These are phyloP conservation scores for Acmispon strigosus DNA, from an alignment of 306 rosid species.

Conservation along the genomic window DNA sequence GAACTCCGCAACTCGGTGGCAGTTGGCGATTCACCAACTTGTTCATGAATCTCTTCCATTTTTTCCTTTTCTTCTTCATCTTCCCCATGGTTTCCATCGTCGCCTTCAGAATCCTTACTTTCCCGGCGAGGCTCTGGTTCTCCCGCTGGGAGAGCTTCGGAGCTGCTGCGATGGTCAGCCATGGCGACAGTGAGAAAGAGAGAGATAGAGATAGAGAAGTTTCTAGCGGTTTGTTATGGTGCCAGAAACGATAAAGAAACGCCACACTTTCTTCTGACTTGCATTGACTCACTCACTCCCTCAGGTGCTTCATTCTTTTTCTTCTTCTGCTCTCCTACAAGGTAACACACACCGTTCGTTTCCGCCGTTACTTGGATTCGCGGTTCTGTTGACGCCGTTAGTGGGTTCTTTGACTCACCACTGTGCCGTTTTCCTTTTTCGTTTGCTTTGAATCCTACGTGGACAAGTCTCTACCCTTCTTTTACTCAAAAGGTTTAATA, in stretches of 20 bases:
- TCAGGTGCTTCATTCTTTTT: conserved; percentile 23
- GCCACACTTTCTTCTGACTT: conserved; percentile 41
- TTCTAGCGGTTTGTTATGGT: conserved; percentile 24
- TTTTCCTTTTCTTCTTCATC: not conserved
- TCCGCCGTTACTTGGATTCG: conserved; percentile 30
- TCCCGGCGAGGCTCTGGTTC: conserved; percentile 12
- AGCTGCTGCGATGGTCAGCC: conserved; percentile 35
- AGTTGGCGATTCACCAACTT: not conserved
- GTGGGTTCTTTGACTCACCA: not conserved
- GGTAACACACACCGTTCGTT: conserved; percentile 30
- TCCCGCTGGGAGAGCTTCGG: conserved; percentile 22
- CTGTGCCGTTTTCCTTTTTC: conserved; percentile 5
- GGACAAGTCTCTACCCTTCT: not conserved
- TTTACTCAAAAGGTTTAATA: not conserved
- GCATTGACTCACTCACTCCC: conserved; percentile 30
- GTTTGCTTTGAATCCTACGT: conserved; percentile 28
- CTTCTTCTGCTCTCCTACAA: conserved; percentile 1
- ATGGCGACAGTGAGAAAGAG: conserved; percentile 26
- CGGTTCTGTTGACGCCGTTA: conserved; percentile 27
- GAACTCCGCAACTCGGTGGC: conserved; percentile 18
- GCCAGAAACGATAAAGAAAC: conserved; percentile 22
- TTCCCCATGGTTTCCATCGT: conserved; percentile 3
- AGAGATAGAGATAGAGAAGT: not conserved
- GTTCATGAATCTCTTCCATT: conserved; percentile 13
- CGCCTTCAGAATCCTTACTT: conserved; percentile 16